phyloP scores from a whole-genome alignment of 2,329 filamentous ascomycete genomes.

The Talaromyces verruculosus region DNA sequence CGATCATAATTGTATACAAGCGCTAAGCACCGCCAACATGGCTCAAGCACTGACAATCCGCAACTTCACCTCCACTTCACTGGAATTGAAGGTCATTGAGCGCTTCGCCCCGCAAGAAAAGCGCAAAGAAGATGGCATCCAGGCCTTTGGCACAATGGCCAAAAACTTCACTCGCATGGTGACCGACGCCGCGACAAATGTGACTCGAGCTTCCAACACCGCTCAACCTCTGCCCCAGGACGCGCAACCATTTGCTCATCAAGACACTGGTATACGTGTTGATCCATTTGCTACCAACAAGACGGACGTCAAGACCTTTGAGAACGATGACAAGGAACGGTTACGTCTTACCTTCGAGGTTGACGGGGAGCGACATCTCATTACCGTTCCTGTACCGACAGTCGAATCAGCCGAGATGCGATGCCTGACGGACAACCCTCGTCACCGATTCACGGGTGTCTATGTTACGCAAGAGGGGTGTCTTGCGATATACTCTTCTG shows the following conservation, averaged over 20 bases:
- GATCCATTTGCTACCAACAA: slow-evolving; percentile 66
- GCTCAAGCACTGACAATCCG: slow-evolving; percentile 65
- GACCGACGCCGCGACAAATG: slow-evolving; percentile 44
- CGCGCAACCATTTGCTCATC: slow-evolving; percentile 60
- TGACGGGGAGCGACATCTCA: slow-evolving; percentile 64
- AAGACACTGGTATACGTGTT: slow-evolving; percentile 64
- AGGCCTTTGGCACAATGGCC: slow-evolving; percentile 45
- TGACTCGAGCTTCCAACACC: slow-evolving; percentile 45
- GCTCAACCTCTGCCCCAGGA: slow-evolving; percentile 50
- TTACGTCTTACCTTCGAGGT: slow-evolving; percentile 72
- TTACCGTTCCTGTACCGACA: slow-evolving; percentile 68
- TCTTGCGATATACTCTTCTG: slow-evolving; percentile 67
- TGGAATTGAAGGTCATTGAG: slow-evolving; percentile 72
- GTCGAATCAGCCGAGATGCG: slow-evolving; percentile 62
- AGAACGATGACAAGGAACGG: slow-evolving; percentile 61
- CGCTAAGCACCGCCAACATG: slow-evolving; percentile 30
- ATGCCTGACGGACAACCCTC: slow-evolving; percentile 55
- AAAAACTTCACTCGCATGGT: slow-evolving; percentile 48
- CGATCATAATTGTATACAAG: neutral
- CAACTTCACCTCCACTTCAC: slow-evolving; percentile 73
- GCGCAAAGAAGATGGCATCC: slow-evolving; percentile 23
- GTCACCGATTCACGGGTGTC: slow-evolving; percentile 62
- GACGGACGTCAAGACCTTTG: slow-evolving; percentile 62
- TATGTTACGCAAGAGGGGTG: slow-evolving; percentile 59
- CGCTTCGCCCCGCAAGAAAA: slow-evolving; percentile 63